Evolutionary conservation across 495 filamentous ascomycete genomes (phyloP), one percentile per base, ranked within the genome.

Genomic region (Apiosordaria backusii): DNA sequence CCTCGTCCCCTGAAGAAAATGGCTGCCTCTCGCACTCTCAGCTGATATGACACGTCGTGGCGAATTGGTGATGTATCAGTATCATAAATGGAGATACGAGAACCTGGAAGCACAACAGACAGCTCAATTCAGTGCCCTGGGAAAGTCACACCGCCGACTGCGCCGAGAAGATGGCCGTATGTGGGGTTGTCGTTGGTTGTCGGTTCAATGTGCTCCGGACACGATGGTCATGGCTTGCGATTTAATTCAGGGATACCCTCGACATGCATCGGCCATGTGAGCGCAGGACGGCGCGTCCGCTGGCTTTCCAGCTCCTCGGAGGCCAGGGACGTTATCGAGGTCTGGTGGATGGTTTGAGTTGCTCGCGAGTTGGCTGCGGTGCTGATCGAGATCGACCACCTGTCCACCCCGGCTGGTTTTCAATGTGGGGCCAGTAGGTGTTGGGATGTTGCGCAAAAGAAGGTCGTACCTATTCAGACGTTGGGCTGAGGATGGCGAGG

Each of bases 211-310:
- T 53, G 35, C 61, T 60, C 65, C 19, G 21, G 59, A 55, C 16
- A 13, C n/a, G 29, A 16, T 22, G 22, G 35, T 27, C 9, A 50
- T 35, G 4, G 45, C 24, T 24, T 27, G 29, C 29, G 52, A 50
- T 40, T n/a, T 22, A 35, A 40, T 61, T 35, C 57, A 52, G 50
- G 58, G 18, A 40, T 57, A n/a, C 63, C 19, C 50, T 61, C 61
- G 57, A 62, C 19, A n/a, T 59, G 52, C 50, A 22, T 50, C 9
- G 52, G 60, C 53, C 61, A 65, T 68, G 50, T 52, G 58, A 55
- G 58, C 45, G 25, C 40, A 10, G 9, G 60, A 61, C 21, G 53
- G 16, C 50, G 25, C 16, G n/a, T n/a, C 16, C 35, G 35, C 35
- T 45, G 35, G 10, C 35, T 45, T 57, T 52, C 64, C 64, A 58